Evolutionary conservation across 2,329 filamentous ascomycete species (phyloP), one percentile per base, ranked within the genome.

Genomic region (Exophiala oligosperma): DNA sequence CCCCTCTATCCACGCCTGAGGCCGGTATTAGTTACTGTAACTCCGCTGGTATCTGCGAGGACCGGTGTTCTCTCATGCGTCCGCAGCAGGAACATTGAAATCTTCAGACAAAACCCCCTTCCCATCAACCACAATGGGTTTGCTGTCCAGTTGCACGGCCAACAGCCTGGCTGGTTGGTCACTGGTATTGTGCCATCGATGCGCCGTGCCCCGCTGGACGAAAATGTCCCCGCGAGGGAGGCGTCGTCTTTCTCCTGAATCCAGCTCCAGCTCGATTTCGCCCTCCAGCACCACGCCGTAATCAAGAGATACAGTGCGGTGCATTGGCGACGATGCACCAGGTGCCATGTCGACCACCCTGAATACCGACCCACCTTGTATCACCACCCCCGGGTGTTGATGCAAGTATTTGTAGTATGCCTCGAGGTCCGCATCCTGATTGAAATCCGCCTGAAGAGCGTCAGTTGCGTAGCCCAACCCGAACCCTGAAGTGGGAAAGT

Each of bases 201-300:
- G 59, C 44, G 41, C 56, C 12, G 62, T 64, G 8, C 59, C 62
- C 48, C 62, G 52, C 49, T 64, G 62, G 14, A 64, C 54, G 23
- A 58, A 57, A 11, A 64, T 54, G 64, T 84, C 82, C 2, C 82
- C 82, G 3, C 74, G 70, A 44, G 71, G 69, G 73, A 84, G 69
- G 24, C 71, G 56, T 44, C 73, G 72, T 54, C 69, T 74, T 58
- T 79, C 79, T 1, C 81, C 81, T 12, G 77, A 76, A 54, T 82
- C 81, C 6, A 84, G 69, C 3, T 77, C 56, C 67, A 83, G 72
- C 59, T 81, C 78, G 24, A 84, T 64, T 64, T 76, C 73, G 1
- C 82, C 82, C 60, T 84, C 81, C 5, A 84, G 63, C 2, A 84
- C 74, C 47, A 83, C 73, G 1, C 80, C 81, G 59, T 79, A 84